Evolutionary conservation across 176 grass and related monocot genomes (phyloP).

Genomic region (Oryza meridionalis): DNA sequence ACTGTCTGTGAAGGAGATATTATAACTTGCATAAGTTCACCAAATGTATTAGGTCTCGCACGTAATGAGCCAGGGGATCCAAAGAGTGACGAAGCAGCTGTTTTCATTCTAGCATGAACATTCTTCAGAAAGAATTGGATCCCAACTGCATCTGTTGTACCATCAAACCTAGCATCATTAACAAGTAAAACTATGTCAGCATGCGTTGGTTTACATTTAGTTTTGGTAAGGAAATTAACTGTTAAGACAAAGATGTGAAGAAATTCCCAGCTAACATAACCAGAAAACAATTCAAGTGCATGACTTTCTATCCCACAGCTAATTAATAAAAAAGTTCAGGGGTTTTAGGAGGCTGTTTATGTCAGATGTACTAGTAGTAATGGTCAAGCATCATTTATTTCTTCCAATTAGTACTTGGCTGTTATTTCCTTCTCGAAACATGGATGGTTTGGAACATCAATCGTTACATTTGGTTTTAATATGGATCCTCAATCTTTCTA

Average conservation of each 20-base stretch:
- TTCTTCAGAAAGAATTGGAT: constrained; percentile 94
- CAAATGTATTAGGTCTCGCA: constrained; percentile 85
- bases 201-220: not conserved
- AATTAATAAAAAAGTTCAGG: too few relatives aligned
- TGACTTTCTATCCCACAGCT: too few relatives aligned
- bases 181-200: constrained; percentile 17
- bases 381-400: not conserved
- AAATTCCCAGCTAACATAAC: not conserved
- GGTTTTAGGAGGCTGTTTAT: not conserved
- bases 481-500: not conserved
- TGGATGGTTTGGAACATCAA: not conserved
- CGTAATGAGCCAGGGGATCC: constrained; percentile 43
- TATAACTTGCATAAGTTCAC: constrained; percentile 76
- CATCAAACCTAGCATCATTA: constrained; percentile 68
- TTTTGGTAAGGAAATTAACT: not conserved
- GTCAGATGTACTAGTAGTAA: not conserved
- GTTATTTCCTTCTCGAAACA: not conserved
- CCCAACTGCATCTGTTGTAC: constrained; percentile 74
- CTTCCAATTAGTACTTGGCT: not conserved
- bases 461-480: not conserved
- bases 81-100: constrained; percentile 64
- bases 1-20: constrained; percentile 67
- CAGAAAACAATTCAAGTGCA: not conserved
- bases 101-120: constrained; percentile 67
- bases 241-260: not conserved